Evolutionary conservation across 164 flowering plant species (phyloP).

Genomic region (Platanus orientalis): DNA sequence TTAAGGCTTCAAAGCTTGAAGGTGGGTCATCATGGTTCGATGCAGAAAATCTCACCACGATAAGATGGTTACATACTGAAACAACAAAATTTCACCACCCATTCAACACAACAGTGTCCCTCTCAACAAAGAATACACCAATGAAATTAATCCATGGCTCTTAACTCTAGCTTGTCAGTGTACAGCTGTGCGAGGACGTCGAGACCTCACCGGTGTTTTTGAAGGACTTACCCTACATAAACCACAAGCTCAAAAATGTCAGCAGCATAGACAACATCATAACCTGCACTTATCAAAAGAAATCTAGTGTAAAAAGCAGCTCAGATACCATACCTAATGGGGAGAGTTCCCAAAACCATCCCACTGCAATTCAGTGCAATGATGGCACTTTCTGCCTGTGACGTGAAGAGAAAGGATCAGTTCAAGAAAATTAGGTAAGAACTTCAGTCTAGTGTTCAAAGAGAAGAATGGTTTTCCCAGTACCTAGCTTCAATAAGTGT

Average conservation of each 20-base stretch:
- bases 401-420: constrained; percentile 3
- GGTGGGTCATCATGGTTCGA: constrained; percentile 3
- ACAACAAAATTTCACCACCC: constrained; percentile 16
- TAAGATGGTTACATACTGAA: constrained; percentile 11
- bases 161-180: constrained; percentile 11
- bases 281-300: background rate
- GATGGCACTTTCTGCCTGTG: constrained; percentile 96
- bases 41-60: constrained; percentile 10
- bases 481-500: background rate
- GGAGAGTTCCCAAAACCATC: constrained; percentile 65
- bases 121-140: constrained; percentile 11
- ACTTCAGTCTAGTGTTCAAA: background rate
- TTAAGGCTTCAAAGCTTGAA: background rate
- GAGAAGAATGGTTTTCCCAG: background rate
- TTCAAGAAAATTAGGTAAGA: background rate
- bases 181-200: constrained; percentile 47
- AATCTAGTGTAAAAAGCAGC: background rate
- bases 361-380: constrained; percentile 89
- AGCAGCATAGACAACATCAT: background rate
- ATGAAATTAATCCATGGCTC: background rate
- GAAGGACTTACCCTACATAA: constrained; percentile 90
- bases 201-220: constrained; percentile 95
- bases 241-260: background rate
- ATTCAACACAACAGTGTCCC: constrained; percentile 10
- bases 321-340: constrained; percentile 54